Evolutionary conservation across 1,284 basidiomycete genomes (phyloP), one percentile per base, ranked within the genome.

Genomic region (Fereydounia khargensis): DNA sequence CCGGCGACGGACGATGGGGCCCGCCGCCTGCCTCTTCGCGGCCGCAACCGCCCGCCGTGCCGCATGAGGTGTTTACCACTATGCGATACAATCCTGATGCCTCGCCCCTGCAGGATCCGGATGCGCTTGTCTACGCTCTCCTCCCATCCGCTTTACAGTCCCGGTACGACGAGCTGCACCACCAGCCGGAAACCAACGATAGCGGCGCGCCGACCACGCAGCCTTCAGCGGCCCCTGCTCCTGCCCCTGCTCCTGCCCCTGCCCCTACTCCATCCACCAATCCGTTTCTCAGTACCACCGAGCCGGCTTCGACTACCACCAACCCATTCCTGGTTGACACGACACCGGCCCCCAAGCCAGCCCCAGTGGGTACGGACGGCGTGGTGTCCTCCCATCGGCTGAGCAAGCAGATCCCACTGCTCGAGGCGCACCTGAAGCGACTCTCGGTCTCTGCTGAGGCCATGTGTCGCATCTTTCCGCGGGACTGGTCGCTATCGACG

Each of bases 11-110:
- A n/a, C n/a, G n/a, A n/a, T n/a, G n/a, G n/a, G n/a, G n/a, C n/a
- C n/a, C n/a, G n/a, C n/a, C n/a, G n/a, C n/a, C n/a, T n/a, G n/a
- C n/a, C n/a, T n/a, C n/a, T n/a, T n/a, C n/a, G 28, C 28, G 6
- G 28, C 28, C 28, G 28, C 28, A 30, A 6, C 28, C 28, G 6
- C 28, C 28, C 28, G 17, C 17, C 28, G 28, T 42, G 22, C 58
- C 58, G 1, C 48, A 39, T 18, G 58, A 61, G 40, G 58, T 61
- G 19, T 61, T 61, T 19, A 61, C 58, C 34, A 61, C 58, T 16
- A 55, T 61, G 58, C 52, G 58, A 16, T 61, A 56, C 37, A 41
- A 52, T 21, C 24, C 18, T 3, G 36, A 42, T 10, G 33, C 52
- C 10, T 31, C 19, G 9, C 5, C 28, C 14, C 6, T 22, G 9